These are phyloP conservation scores for Apiospora sp. DNA, from an alignment of 2,329 filamentous ascomycete genomes.

Conservation along the genomic window DNA sequence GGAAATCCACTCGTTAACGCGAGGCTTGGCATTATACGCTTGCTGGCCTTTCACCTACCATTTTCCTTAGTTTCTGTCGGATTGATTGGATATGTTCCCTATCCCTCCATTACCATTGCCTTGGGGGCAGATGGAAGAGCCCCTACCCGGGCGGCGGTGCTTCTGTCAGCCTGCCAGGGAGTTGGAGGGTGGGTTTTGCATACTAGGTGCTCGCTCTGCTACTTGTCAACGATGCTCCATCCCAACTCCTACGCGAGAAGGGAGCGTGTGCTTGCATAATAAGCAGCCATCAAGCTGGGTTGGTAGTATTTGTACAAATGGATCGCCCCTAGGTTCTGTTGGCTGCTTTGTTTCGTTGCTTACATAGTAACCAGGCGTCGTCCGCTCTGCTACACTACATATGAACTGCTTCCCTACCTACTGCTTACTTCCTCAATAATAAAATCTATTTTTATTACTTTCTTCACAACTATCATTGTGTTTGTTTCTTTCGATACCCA, in stretches of 20 bases:
- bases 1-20: slow-evolving; percentile 15
- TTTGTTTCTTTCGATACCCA: not conserved
- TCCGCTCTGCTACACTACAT: not conserved
- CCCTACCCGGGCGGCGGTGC: not conserved
- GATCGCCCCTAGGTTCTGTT: slow-evolving; percentile 1
- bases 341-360: slow-evolving; percentile 4
- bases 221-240: not conserved
- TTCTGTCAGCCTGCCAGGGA: not conserved
- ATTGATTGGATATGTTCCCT: not conserved
- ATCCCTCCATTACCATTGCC: not conserved
- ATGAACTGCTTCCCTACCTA: not conserved
- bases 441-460: not conserved
- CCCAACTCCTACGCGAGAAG: not conserved
- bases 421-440: not conserved
- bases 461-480: not conserved
- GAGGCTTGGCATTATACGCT: not conserved
- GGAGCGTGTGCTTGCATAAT: not conserved
- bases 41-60: not conserved
- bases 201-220: not conserved
- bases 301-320: not conserved
- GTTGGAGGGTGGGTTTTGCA: not conserved
- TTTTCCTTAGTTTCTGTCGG: not conserved
- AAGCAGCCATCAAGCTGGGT: slow-evolving; percentile 2
- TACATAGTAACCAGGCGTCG: not conserved
- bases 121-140: not conserved